These are phyloP conservation scores for Linnemannia hyalina DNA, from an alignment of 192 early-diverging fungal genomes.

Conservation along the genomic window DNA sequence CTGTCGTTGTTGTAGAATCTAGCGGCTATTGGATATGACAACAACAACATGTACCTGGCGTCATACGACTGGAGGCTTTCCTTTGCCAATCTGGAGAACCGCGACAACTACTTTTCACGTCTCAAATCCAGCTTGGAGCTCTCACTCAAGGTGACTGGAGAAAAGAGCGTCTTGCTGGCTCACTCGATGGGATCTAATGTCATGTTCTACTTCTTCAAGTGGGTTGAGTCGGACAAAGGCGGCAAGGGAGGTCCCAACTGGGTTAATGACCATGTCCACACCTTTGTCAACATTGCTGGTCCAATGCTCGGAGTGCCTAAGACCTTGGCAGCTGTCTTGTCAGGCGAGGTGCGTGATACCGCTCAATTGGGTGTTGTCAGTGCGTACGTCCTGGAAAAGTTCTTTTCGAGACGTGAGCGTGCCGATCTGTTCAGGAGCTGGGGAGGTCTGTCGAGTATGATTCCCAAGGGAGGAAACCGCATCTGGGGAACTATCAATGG, in stretches of 20 bases:
- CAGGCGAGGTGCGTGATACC: constrained; percentile 89
- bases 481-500: constrained; percentile 78
- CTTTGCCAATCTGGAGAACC: constrained; percentile 79
- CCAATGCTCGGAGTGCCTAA: constrained; percentile 91
- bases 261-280: constrained; percentile 82
- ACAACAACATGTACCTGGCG: constrained; percentile 88
- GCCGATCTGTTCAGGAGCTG: constrained; percentile 85
- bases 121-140: constrained; percentile 82
- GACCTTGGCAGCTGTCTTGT: constrained; percentile 78
- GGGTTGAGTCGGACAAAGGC: constrained; percentile 78
- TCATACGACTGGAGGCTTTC: constrained; percentile 93
- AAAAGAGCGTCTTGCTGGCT: constrained; percentile 67
- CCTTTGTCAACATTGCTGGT: constrained; percentile 89
- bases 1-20: constrained; percentile 69
- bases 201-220: constrained; percentile 88
- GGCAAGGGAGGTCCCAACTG: constrained; percentile 80
- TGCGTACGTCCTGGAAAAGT: constrained; percentile 84
- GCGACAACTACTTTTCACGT: constrained; percentile 86
- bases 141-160: constrained; percentile 57
- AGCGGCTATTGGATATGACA: constrained; percentile 88
- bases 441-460: constrained; percentile 81
- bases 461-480: constrained; percentile 86
- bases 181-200: constrained; percentile 83
- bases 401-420: constrained; percentile 84
- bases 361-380: constrained; percentile 82